These are phyloP conservation scores for Lecanicillium sp. DNA, from an alignment of 2,329 filamentous ascomycete genomes.

Conservation along the genomic window DNA sequence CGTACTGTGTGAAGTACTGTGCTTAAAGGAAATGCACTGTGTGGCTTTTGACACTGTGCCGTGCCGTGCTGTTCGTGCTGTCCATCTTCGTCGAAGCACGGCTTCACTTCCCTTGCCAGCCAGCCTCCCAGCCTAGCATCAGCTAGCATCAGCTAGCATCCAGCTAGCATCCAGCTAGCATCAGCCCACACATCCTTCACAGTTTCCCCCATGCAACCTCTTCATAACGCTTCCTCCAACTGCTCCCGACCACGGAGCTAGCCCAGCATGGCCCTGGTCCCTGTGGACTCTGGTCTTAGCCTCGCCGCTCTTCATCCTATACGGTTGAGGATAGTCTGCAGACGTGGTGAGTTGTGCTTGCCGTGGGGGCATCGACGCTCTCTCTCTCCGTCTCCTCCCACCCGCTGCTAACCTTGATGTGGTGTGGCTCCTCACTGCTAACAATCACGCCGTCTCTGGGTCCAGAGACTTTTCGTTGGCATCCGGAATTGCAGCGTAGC, in stretches of 20 bases:
- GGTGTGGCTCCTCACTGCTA: background rate
- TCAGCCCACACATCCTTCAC: slow-evolving; percentile 6
- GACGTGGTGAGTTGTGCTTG: too few relatives aligned
- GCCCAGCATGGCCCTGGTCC: background rate
- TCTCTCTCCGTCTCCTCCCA: too few relatives aligned
- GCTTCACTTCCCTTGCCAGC: too few relatives aligned
- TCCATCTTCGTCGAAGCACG: too few relatives aligned
- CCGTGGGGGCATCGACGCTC: too few relatives aligned
- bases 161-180: too few relatives aligned
- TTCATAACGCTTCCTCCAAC: slow-evolving; percentile 43
- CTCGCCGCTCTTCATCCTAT: background rate
- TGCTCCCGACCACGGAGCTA: background rate
- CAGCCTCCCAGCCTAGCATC: background rate
- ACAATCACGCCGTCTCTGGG: background rate
- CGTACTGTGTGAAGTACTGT: too few relatives aligned
- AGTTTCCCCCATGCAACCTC: slow-evolving; percentile 43
- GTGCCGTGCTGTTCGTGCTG: background rate
- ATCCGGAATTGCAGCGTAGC: slow-evolving; percentile 8
- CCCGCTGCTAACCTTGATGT: background rate
- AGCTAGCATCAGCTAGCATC: background rate
- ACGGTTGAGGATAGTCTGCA: slow-evolving; percentile 7
- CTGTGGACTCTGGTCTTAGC: background rate
- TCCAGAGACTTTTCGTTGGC: background rate
- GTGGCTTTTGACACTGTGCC: background rate
- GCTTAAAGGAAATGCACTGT: too few relatives aligned